Evolutionary conservation across 495 filamentous ascomycete genomes (phyloP), one percentile per base, ranked within the genome.

Genomic region (Aspergillus cristatus): DNA sequence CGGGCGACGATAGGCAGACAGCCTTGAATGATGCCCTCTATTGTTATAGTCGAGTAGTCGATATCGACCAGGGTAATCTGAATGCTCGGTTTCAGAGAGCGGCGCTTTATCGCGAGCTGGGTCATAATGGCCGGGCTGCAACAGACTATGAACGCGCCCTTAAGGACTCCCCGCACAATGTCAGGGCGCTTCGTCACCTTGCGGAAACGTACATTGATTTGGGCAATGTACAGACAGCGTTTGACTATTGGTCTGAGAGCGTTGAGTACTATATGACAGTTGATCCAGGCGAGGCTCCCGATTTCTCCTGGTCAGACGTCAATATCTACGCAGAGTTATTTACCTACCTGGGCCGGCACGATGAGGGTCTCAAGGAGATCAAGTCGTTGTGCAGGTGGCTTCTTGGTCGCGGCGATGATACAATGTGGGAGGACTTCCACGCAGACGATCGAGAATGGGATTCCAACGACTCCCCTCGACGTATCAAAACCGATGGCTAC

Each of bases 371-470:
- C 5, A 52, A 53, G 14, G 70, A 79, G 47, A 58, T 91, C 8
- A 90, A 82, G 54, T 61, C 63, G 11, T 50, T 95, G 3, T 72
- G 81, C 17, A 70, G 91, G 33, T 95, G 89, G 88, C 63, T 94
- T 17, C 62, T 93, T 20, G 84, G 85, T 14, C 79, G 91, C 17
- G 63, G 68, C 22, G 64, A 70, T 12, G 93, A 97, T 50, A 52
- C 38, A 10, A 86, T 77, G 48, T 98, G 91, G 91, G 82, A 94
- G 37, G 52, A 70, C n/a, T 71, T 76, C 44, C 55, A 70, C 6
- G 68, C 75, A 6, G 87, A 97, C 52, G 91, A 98, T 57, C 74
- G 88, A 40, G 91, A 98, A 65, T 98, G 86, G 84, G 91, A 98
- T 51, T 46, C 72, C 3, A 72, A 78, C 18, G 76, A 89, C 60